Base-by-base conservation (phyloP, 2,329 filamentous ascomycete species). In the Fusarium humuli region DNA sequence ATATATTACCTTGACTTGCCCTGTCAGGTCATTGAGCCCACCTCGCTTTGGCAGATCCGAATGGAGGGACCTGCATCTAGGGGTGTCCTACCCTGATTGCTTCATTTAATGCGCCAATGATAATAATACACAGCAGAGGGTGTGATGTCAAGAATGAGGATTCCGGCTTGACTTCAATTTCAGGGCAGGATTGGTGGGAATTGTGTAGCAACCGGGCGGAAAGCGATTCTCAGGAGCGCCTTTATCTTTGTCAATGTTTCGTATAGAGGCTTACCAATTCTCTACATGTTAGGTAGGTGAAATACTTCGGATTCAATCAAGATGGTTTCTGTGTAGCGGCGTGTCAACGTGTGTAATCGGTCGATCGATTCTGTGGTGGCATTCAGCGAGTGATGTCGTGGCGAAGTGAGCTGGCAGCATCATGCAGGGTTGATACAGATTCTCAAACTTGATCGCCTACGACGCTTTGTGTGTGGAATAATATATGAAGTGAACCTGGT, bases 31-130 rank as follows among this genome's bases (percentile, higher is more conserved):
- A 55, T 62, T 20, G 22, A 46, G n/a, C 60, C 57, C 34, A 47
- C 34, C 7, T 55, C 60, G 10, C 57, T 61, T 29, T 63, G 57
- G 60, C 47, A 63, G 29, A 42, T 62, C 32, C 41, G 57, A 22
- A 7, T 42, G 20, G 60, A 62, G 22, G 32, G 18, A 11, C 18
- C 32, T 37, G 16, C 32, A 18, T 37, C 32, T 18, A 37, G 16
- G 32, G 32, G 32, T 9, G 18, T 18, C 18, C 32, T 2, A 9
- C 9, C 32, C 10, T 37, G 16, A 37, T 37, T 18, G 10, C 16
- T 37, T 37, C 32, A 18, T 18, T 37, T 2, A 16, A 37, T 37
- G 16, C 9, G 16, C 32, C 16, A 37, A 37, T 37, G 16, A 34
- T 5, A 18, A 34, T 6, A 18, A 10, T 34, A 6, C 16, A 34